Conservation (phyloP, 2,329 filamentous ascomycete genomes). For the Leptodontidium sp. region DNA sequence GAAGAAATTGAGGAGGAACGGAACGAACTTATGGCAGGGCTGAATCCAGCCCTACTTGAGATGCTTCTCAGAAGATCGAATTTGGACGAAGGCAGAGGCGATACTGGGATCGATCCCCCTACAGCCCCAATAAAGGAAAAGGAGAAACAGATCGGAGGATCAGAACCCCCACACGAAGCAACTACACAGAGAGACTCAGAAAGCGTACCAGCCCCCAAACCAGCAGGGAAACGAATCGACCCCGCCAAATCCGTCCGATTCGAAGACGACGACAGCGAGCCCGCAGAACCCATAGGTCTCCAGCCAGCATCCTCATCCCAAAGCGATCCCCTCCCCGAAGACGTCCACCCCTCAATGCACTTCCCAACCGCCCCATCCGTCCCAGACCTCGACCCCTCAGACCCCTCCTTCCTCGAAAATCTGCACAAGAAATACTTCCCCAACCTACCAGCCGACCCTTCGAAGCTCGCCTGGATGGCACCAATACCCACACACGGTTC, state of each 20-base stretch:
- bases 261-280: conserved; percentile 49
- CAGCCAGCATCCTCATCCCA: conserved; percentile 43
- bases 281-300: conserved; percentile 52
- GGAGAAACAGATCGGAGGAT: not conserved
- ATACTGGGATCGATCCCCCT: conserved; percentile 42
- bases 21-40: conserved; percentile 77
- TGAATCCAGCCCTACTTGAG: conserved; percentile 80
- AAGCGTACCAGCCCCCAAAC: conserved; percentile 37
- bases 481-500: conserved; percentile 71
- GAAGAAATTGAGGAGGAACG: conserved; percentile 84
- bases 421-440: conserved; percentile 96
- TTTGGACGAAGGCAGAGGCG: conserved; percentile 45
- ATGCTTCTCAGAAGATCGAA: conserved; percentile 64
- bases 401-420: conserved; percentile 82
- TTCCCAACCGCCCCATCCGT: conserved; percentile 54
- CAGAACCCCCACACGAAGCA: too few relatives aligned
- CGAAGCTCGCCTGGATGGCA: conserved; percentile 89
- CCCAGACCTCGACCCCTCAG: conserved; percentile 82
- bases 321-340: conserved; percentile 66
- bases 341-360: conserved; percentile 50
- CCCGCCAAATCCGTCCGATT: conserved; percentile 54
- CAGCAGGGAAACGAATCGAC: conserved; percentile 42
- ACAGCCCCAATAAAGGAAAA: not conserved
- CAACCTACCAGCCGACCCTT: conserved; percentile 82
- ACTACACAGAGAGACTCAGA: not conserved